Evolutionary conservation across 208 protist genomes (phyloP).

Genomic region (Acanthamoeba divionensis): DNA sequence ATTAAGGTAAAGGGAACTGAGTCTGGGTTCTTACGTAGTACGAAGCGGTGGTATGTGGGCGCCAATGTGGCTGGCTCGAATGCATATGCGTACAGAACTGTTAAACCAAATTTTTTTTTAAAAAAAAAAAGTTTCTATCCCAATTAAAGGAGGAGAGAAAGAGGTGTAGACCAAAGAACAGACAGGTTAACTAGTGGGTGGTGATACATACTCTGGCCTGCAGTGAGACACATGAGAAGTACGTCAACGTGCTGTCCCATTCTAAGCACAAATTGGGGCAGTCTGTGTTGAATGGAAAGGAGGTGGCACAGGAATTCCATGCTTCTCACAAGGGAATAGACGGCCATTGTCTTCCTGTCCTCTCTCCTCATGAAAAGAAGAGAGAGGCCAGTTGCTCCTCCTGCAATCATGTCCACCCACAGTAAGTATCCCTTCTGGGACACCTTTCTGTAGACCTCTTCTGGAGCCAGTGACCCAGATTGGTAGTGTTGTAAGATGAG

Average conservation of each 20-base stretch:
- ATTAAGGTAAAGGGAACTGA: too few relatives aligned
- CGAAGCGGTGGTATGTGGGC: conserved; percentile 7
- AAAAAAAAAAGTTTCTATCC: too few relatives aligned
- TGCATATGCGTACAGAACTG: not conserved
- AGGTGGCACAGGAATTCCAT: conserved; percentile 26
- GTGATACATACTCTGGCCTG: conserved; percentile 16
- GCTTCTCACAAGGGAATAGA: conserved; percentile 17
- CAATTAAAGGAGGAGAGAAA: not conserved
- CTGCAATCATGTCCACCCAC: not conserved
- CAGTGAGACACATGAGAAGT: conserved; percentile 21
- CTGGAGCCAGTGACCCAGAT: not conserved
- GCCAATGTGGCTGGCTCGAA: conserved; percentile 24
- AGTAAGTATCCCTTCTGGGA: too few relatives aligned
- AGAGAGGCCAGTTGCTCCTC: not conserved
- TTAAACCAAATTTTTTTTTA: too few relatives aligned
- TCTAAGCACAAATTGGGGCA: not conserved
- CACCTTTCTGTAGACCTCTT: not conserved
- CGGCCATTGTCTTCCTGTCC: conserved; percentile 2
- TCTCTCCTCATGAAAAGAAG: not conserved
- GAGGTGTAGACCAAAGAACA: not conserved
- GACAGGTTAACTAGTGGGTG: too few relatives aligned
- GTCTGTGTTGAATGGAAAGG: not conserved
- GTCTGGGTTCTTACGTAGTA: too few relatives aligned
- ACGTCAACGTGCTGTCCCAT: not conserved
- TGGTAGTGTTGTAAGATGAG: conserved; percentile 11